Conservation (phyloP, 257 asterid species). For the Craterostigma plantagineum region DNA sequence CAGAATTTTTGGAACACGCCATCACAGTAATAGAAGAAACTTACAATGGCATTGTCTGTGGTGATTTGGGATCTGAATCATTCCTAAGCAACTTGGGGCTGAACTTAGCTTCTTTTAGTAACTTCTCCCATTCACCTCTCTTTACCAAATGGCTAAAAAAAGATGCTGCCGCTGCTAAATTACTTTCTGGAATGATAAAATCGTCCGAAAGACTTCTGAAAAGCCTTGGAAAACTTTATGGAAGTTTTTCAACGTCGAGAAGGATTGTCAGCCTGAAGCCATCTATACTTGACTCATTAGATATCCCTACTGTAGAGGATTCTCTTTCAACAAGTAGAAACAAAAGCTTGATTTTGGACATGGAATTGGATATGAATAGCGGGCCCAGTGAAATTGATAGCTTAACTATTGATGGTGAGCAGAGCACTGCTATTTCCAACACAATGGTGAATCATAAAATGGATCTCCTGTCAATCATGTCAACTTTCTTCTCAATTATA, state of each 20-base stretch:
- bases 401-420: slow-evolving; percentile 26
- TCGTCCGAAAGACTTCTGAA: slow-evolving; percentile 52
- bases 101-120: slow-evolving; percentile 35
- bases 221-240: slow-evolving; percentile 48
- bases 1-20: slow-evolving; percentile 48
- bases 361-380: slow-evolving; percentile 60
- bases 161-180: slow-evolving; percentile 15
- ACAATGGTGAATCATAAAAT: slow-evolving; percentile 39
- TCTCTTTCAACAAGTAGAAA: slow-evolving; percentile 24
- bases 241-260: slow-evolving; percentile 32
- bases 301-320: slow-evolving; percentile 18
- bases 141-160: slow-evolving; percentile 27
- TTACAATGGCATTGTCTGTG: slow-evolving; percentile 16
- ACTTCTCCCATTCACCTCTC: slow-evolving; percentile 56
- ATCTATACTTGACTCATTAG: slow-evolving; percentile 19
- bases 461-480: slow-evolving; percentile 38
- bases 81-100: slow-evolving; percentile 25
- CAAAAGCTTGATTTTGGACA: slow-evolving; percentile 42
- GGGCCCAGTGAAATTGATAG: slow-evolving; percentile 44
- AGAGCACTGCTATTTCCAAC: slow-evolving; percentile 16
- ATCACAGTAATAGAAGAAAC: slow-evolving; percentile 32
- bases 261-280: slow-evolving; percentile 20
- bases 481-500: slow-evolving; percentile 50
- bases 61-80: slow-evolving; percentile 32
- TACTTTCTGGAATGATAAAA: slow-evolving; percentile 26